Evolutionary conservation across 1,139 yeast genomes (phyloP).

Genomic region (Nakaseomyces uthaithaninus): DNA sequence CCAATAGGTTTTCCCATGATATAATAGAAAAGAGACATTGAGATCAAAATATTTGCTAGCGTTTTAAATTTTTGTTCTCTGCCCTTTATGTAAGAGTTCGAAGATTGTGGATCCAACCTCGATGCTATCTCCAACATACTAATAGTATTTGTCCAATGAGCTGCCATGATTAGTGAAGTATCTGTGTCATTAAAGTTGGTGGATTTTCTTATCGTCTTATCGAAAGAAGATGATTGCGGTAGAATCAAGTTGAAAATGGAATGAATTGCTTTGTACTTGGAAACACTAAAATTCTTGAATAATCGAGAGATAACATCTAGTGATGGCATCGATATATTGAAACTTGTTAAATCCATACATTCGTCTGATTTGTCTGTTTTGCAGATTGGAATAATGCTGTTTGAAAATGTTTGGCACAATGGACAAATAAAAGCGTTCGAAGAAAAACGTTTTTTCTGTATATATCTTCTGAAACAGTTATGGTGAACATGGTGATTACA

Average conservation of each 20-base stretch:
- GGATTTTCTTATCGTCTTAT: conserved; percentile 16
- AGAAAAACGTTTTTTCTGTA: conserved; percentile 29
- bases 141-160: conserved; percentile 46
- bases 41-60: conserved; percentile 32
- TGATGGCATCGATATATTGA: conserved; percentile 12
- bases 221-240: conserved; percentile 22
- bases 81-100: conserved; percentile 34
- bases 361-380: conserved; percentile 13
- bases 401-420: conserved; percentile 52
- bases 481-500: conserved; percentile 69
- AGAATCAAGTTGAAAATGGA: conserved; percentile 18
- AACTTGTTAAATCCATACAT: conserved; percentile 11
- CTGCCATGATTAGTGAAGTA: conserved; percentile 24
- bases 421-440: conserved; percentile 45
- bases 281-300: conserved; percentile 14
- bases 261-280: conserved; percentile 14
- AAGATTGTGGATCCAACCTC: conserved; percentile 38
- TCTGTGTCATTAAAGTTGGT: conserved; percentile 16
- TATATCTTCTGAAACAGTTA: conserved; percentile 41
- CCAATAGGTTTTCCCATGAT: conserved; percentile 21
- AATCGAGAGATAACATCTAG: conserved; percentile 13
- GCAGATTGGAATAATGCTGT: conserved; percentile 28
- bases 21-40: conserved; percentile 30
- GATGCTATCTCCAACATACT: conserved; percentile 49
- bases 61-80: conserved; percentile 32